Conservation (phyloP, 305 asterid genomes). For the Rubia balearica region DNA sequence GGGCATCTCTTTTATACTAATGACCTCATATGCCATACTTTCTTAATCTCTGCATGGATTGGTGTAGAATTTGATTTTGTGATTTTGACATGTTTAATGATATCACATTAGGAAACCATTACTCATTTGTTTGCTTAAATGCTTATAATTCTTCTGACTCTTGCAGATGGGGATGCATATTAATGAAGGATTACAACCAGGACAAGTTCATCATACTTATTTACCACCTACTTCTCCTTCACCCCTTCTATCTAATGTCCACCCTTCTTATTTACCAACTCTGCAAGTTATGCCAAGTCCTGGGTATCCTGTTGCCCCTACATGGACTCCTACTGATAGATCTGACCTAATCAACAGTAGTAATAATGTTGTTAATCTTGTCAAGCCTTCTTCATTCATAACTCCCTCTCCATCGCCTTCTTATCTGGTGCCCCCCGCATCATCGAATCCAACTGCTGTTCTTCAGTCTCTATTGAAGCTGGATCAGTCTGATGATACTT, state of each 20-base stretch:
- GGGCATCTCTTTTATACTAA: neutral
- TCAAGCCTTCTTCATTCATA: constrained; percentile 61
- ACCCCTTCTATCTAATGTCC: constrained; percentile 31
- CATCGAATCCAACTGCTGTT: constrained; percentile 40
- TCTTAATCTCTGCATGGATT: neutral
- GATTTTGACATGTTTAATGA: neutral
- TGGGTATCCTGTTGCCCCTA: constrained; percentile 30
- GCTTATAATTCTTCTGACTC: neutral
- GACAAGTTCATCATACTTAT: constrained; percentile 36
- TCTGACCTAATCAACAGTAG: constrained; percentile 29
- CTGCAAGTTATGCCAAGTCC: constrained; percentile 38
- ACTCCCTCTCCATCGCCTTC: constrained; percentile 50
- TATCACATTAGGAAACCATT: neutral
- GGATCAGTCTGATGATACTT: constrained; percentile 47
- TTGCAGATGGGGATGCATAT: constrained; percentile 49
- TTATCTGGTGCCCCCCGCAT: constrained; percentile 25
- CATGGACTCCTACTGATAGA: constrained; percentile 33
- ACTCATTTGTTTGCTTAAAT: neutral
- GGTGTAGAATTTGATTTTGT: neutral
- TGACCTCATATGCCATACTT: neutral
- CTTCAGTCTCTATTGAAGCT: constrained; percentile 41
- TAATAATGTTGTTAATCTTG: constrained; percentile 44
- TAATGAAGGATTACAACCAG: constrained; percentile 31
- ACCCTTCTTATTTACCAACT: constrained; percentile 37
- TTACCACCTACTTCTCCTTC: constrained; percentile 24